phyloP scores from a whole-genome alignment of 768 basidiomycete species.

The Lyophyllum decastes region DNA sequence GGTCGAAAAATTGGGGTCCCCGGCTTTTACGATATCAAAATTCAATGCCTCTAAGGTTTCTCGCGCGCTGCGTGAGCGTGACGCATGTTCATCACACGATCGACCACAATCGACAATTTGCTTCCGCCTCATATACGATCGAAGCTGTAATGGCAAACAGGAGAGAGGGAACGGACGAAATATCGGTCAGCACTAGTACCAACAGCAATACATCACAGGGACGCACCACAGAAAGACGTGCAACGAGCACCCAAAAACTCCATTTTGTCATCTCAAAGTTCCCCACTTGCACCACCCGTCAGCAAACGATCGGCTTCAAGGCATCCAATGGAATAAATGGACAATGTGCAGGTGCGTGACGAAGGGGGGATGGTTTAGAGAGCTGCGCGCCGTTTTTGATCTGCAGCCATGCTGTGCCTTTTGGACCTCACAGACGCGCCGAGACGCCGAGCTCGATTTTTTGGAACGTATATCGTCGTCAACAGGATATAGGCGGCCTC shows the following conservation, averaged over 20 bases:
- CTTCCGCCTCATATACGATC: constrained; percentile 3
- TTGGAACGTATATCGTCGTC: too few relatives aligned
- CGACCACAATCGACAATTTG: not conserved
- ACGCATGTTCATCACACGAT: not conserved
- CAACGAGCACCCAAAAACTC: not conserved
- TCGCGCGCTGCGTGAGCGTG: not conserved
- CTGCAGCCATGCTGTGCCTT: too few relatives aligned
- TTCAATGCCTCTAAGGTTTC: too few relatives aligned
- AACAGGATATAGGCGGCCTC: too few relatives aligned
- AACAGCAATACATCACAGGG: not conserved
- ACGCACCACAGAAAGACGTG: not conserved
- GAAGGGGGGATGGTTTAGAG: too few relatives aligned
- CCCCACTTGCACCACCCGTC: not conserved
- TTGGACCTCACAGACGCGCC: too few relatives aligned
- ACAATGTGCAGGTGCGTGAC: too few relatives aligned
- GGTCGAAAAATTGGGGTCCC: not conserved
- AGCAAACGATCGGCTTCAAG: not conserved
- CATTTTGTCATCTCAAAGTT: not conserved
- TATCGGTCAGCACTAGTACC: not conserved
- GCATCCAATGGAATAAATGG: not conserved
- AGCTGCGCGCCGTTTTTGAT: too few relatives aligned
- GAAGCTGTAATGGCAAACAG: not conserved
- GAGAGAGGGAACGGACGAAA: not conserved
- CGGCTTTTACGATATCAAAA: not conserved
- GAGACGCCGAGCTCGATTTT: too few relatives aligned